These are phyloP conservation scores for Phytomonas sp. DNA, from an alignment of 208 protist species.

Conservation along the genomic window DNA sequence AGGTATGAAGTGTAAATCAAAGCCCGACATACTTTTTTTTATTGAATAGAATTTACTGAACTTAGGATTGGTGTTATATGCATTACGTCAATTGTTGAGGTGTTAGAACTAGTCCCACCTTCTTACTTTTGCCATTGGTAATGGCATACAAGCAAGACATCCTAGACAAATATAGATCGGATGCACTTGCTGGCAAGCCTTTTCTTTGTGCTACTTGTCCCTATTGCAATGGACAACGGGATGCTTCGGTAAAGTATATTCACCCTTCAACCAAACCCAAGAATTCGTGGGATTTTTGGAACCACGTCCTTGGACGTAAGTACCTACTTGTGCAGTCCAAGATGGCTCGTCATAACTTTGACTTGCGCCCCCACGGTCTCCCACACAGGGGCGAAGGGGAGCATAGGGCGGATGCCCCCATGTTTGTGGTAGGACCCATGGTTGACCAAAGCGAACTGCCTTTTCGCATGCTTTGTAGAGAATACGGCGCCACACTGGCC, in stretches of 20 bases:
- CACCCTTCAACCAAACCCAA: conserved; percentile 53
- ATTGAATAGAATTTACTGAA: background rate
- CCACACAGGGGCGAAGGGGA: background rate
- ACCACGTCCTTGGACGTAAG: conserved; percentile 44
- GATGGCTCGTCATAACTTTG: conserved; percentile 16
- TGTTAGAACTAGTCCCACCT: background rate
- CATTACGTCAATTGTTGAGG: background rate
- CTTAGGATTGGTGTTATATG: background rate
- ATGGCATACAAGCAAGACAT: conserved; percentile 34
- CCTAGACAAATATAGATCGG: conserved; percentile 22
- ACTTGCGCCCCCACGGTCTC: background rate
- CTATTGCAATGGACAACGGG: conserved; percentile 52
- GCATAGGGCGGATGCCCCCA: conserved; percentile 4
- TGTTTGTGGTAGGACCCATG: conserved; percentile 87
- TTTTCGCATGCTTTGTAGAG: conserved; percentile 81
- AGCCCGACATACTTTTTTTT: background rate
- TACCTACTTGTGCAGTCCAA: conserved; percentile 25
- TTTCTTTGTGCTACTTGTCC: conserved; percentile 46
- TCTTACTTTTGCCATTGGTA: conserved; percentile 12
- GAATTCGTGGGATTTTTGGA: conserved; percentile 49
- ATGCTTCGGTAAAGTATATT: conserved; percentile 50
- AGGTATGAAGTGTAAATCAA: too few species aligned
- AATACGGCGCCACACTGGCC: conserved; percentile 67
- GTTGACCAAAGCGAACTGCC: conserved; percentile 89
- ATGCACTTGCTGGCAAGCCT: conserved; percentile 11